Evolutionary conservation across 2,329 filamentous ascomycete species (phyloP).

Genomic region (Graphium sp.): DNA sequence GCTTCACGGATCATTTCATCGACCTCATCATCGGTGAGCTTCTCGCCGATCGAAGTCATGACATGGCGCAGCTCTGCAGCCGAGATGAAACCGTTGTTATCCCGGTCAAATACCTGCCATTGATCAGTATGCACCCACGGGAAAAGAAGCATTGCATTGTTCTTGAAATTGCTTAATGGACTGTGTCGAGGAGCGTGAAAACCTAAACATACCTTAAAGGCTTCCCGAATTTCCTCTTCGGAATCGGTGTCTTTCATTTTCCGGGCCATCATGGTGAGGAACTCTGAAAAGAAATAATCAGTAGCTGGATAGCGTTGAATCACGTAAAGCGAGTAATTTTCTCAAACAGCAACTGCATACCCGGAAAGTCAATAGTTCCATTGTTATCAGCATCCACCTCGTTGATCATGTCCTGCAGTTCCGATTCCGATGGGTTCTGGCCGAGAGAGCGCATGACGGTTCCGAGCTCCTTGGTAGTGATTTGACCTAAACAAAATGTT

Average conservation of each 20-base stretch:
- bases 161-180: too few relatives aligned
- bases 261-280: conserved; percentile 84
- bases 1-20: conserved; percentile 89
- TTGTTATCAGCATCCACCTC: conserved; percentile 89
- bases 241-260: conserved; percentile 93
- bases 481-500: conserved; percentile 47
- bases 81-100: conserved; percentile 86
- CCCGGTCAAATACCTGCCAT: conserved; percentile 58
- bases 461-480: conserved; percentile 79
- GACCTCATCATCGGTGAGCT: conserved; percentile 78
- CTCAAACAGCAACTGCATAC: conserved; percentile 27
- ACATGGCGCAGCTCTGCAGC: conserved; percentile 77
- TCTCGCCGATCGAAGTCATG: conserved; percentile 86
- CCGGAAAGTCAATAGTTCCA: conserved; percentile 80
- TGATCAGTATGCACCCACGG: conserved; percentile 1
- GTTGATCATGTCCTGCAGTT: conserved; percentile 89
- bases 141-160: too few relatives aligned
- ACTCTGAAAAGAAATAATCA: conserved; percentile 38
- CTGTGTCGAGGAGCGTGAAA: not conserved
- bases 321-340: not conserved
- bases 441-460: conserved; percentile 83
- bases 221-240: conserved; percentile 79
- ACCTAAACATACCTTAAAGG: conserved; percentile 54
- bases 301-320: not conserved
- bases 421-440: conserved; percentile 79